Base-by-base conservation (phyloP, 1,139 yeast genomes). In the Geotrichum restrictum region DNA sequence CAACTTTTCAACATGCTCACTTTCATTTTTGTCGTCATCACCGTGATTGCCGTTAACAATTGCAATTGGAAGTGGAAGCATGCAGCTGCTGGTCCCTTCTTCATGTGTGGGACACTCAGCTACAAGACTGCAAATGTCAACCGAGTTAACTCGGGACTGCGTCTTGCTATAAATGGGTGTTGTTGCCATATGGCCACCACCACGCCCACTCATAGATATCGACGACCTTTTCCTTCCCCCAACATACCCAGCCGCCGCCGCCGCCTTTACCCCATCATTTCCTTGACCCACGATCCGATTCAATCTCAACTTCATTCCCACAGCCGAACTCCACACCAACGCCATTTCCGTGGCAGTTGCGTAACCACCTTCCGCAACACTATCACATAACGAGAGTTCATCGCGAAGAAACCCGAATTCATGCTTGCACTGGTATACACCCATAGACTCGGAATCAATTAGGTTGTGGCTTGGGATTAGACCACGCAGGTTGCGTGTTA, bases 341-440 rank as follows among this genome's bases (percentile, higher is more conserved):
- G 36, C 50, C 40, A 47, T n/a, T 29, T 27, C 48, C 22, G 40
- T 27, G 13, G 43, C 42, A n/a, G 51, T 38, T 34, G 39, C 33
- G 16, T 31, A 34, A 13, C 33, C 52, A 21, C 38, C 45, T 13
- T 18, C 29, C 21, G 7, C 44, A 5, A 37, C 41, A 7, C 22
- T 16, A 4, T 37, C 41, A 13, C 41, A 37, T 18, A 37, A 6
- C n/a, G 41, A 16, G 2, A 37, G 41, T 18, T 37, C 41, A 37
- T 37, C 41, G 3, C 43, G 27, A 8, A 40, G 31, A 13, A 48
- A 27, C 16, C 16, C 27, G 10, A 42, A 42, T 24, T 32, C 32
- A 18, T 43, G 47, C 7, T 6, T 43, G 29, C 39, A 43, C 6
- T 11, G 31, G 21, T n/a, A 40, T 10, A 14, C 16, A 2, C 44